Conservation (phyloP, 106 monocot species). For the Dendrobium nobile region DNA sequence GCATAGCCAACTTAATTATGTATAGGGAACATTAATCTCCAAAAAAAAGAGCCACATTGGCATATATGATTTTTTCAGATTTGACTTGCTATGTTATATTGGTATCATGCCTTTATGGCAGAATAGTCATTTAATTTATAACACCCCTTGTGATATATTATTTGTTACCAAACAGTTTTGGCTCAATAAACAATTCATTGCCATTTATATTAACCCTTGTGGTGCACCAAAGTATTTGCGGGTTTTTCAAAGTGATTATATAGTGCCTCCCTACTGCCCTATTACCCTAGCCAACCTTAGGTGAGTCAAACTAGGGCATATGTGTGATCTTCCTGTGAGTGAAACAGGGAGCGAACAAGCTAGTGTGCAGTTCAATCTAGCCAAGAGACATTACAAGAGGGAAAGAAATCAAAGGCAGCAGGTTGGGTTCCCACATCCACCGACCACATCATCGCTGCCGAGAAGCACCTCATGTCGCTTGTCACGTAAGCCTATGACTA, state of each 20-base stretch:
- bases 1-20: too few relatives aligned
- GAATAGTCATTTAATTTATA: background rate
- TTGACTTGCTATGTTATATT: background rate
- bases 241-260: background rate
- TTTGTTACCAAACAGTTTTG: background rate
- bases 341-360: too few relatives aligned
- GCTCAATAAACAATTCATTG: background rate
- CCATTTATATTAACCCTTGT: background rate
- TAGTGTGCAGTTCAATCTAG: background rate
- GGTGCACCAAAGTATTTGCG: background rate
- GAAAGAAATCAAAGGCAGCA: background rate
- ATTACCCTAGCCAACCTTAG: too few relatives aligned
- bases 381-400: background rate
- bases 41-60: background rate
- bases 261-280: background rate
- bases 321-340: too few relatives aligned
- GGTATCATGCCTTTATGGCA: background rate
- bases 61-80: background rate
- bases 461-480: conserved; percentile 76
- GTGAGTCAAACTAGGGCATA: too few relatives aligned
- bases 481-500: conserved; percentile 40
- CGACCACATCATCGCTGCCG: conserved; percentile 73
- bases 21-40: background rate
- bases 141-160: background rate
- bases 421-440: conserved; percentile 87